Evolutionary conservation across 306 rosid species (phyloP).

Genomic region (Vigna mungo): DNA sequence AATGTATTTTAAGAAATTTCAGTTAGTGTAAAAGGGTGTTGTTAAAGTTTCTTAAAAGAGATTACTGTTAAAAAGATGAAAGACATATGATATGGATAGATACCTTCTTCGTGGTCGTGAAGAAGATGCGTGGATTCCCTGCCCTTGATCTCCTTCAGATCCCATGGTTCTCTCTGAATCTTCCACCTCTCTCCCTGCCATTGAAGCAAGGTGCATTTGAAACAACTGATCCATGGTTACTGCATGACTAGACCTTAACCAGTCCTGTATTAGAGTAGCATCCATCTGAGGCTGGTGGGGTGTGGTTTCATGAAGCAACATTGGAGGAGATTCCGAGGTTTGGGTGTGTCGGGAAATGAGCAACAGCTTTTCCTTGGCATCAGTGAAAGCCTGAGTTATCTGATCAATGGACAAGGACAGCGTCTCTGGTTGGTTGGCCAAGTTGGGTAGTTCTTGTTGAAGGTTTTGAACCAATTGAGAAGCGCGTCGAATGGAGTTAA

Average conservation of each 20-base stretch:
- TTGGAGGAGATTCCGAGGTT: background rate
- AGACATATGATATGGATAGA: background rate
- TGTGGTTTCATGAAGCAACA: slow-evolving; percentile 2
- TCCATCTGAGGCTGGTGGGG: slow-evolving; percentile 28
- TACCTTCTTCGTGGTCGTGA: slow-evolving; percentile 64
- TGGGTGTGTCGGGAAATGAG: background rate
- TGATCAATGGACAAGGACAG: slow-evolving; percentile 50
- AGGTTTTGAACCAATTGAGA: slow-evolving; percentile 56
- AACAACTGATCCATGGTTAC: slow-evolving; percentile 14
- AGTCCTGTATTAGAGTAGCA: slow-evolving; percentile 41
- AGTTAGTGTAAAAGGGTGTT: too few relatives aligned
- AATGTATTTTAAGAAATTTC: too few relatives aligned
- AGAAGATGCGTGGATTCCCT: slow-evolving; percentile 40
- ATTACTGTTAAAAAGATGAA: background rate
- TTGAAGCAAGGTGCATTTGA: slow-evolving; percentile 36
- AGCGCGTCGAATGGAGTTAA: slow-evolving; percentile 45
- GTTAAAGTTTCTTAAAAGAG: background rate
- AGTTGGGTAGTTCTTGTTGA: slow-evolving; percentile 50
- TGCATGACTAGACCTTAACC: slow-evolving; percentile 43
- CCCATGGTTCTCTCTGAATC: slow-evolving; percentile 13
- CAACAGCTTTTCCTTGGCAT: slow-evolving; percentile 44
- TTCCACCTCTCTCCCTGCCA: slow-evolving; percentile 31
- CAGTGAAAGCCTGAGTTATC: slow-evolving; percentile 43
- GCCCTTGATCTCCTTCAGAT: slow-evolving; percentile 24
- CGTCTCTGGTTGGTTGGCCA: slow-evolving; percentile 38